Evolutionary conservation across 495 filamentous ascomycete genomes (phyloP).

Genomic region (Beverwykella pulmonaria): DNA sequence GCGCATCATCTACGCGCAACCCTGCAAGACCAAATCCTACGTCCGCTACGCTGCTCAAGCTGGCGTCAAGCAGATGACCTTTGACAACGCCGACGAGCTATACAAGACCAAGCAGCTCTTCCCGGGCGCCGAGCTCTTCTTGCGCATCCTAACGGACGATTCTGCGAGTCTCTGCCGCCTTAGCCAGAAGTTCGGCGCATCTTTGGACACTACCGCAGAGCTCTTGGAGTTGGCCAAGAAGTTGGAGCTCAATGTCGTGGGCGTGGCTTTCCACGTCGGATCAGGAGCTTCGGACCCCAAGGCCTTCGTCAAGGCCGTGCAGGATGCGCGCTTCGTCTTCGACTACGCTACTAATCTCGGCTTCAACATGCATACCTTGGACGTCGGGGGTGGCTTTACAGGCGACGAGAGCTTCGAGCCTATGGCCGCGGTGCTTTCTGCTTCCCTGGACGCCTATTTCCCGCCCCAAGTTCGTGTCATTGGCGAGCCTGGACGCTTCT

Average conservation of each 20-base stretch:
- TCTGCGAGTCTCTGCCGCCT: constrained; percentile 90
- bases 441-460: constrained; percentile 83
- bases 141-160: constrained; percentile 95
- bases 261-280: constrained; percentile 97
- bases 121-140: constrained; percentile 84
- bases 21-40: constrained; percentile 98
- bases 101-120: constrained; percentile 93
- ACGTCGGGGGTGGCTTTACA: constrained; percentile 93
- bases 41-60: constrained; percentile 80
- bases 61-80: constrained; percentile 97
- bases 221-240: constrained; percentile 81
- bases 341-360: constrained; percentile 80
- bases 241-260: constrained; percentile 92
- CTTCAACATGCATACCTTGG: constrained; percentile 79
- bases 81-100: constrained; percentile 96
- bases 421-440: constrained; percentile 79
- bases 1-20: constrained; percentile 98
- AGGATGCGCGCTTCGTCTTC: constrained; percentile 86
- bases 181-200: constrained; percentile 95
- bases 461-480: constrained; percentile 85
- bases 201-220: constrained; percentile 73
- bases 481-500: constrained; percentile 94
- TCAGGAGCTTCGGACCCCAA: constrained; percentile 89
- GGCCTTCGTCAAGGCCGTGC: constrained; percentile 86
- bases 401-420: constrained; percentile 86